Evolutionary conservation across 495 filamentous ascomycete species (phyloP).

Genomic region (Baudoinia panamericana): DNA sequence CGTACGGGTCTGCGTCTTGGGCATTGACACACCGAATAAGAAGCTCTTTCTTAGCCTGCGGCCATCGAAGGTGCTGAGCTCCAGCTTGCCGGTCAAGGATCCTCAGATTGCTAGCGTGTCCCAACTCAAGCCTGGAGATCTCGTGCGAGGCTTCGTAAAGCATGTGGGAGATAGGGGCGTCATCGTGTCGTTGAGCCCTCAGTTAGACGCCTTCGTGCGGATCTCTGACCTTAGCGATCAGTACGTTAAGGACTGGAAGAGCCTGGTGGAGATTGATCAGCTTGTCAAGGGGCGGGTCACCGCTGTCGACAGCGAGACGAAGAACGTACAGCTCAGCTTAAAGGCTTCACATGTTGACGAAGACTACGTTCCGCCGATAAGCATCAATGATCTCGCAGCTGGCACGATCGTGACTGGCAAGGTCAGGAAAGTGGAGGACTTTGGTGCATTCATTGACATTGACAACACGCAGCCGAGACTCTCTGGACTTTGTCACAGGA

Average conservation of each 20-base stretch:
- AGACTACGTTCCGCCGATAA: slow-evolving; percentile 55
- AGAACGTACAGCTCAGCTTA: slow-evolving; percentile 71
- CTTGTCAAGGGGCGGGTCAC: slow-evolving; percentile 78
- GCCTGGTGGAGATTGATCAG: slow-evolving; percentile 70
- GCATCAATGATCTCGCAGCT: slow-evolving; percentile 56
- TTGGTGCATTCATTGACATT: slow-evolving; percentile 83
- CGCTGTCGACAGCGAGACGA: slow-evolving; percentile 45
- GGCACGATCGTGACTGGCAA: slow-evolving; percentile 79
- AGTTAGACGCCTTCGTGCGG: slow-evolving; percentile 67
- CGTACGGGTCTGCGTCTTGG: slow-evolving; percentile 66
- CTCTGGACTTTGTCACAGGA: slow-evolving; percentile 82
- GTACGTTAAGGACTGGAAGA: slow-evolving; percentile 92
- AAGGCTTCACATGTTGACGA: slow-evolving; percentile 73
- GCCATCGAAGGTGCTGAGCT: slow-evolving; percentile 77
- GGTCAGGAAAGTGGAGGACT: slow-evolving; percentile 83
- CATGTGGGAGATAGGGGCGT: slow-evolving; percentile 74
- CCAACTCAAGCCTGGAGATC: slow-evolving; percentile 63
- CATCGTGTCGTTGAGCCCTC: slow-evolving; percentile 65
- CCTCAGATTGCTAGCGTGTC: slow-evolving; percentile 54
- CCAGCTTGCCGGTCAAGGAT: slow-evolving; percentile 70
- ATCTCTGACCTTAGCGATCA: slow-evolving; percentile 80
- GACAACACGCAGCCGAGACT: slow-evolving; percentile 65
- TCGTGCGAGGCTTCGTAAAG: slow-evolving; percentile 80
- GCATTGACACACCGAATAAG: slow-evolving; percentile 73
- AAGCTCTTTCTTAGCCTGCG: slow-evolving; percentile 66